These are phyloP conservation scores for Castanopsis chinensis DNA, from an alignment of 306 rosid genomes.

Conservation along the genomic window DNA sequence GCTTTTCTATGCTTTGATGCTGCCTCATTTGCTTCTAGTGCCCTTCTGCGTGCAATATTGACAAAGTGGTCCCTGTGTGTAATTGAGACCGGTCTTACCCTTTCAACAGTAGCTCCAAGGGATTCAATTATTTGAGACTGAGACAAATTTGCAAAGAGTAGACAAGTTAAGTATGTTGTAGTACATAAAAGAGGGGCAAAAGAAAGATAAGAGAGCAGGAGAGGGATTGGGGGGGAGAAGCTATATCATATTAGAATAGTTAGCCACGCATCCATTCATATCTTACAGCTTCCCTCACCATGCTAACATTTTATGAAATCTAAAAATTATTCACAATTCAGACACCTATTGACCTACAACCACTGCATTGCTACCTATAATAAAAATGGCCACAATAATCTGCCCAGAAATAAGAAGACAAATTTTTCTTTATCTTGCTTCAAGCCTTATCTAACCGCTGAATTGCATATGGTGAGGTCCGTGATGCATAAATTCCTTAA, in stretches of 20 bases:
- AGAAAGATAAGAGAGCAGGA: neutral
- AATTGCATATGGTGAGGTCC: too few species aligned
- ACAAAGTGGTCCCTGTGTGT: conserved; percentile 88
- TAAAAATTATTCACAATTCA: too few species aligned
- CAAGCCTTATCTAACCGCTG: too few species aligned
- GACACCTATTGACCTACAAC: too few species aligned
- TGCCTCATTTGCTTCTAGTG: conserved; percentile 69
- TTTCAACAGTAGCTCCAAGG: conserved; percentile 86
- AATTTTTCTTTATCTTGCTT: too few species aligned
- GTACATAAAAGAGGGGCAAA: too few species aligned
- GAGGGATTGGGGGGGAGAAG: neutral
- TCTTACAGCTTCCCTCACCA: neutral
- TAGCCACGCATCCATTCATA: neutral
- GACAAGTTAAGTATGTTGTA: neutral
- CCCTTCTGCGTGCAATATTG: conserved; percentile 78
- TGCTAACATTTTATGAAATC: too few species aligned
- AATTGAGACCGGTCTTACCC: conserved; percentile 90
- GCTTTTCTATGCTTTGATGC: conserved; percentile 33
- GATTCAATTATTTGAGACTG: conserved; percentile 88
- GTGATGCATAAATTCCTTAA: too few species aligned
- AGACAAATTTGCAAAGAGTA: conserved; percentile 3
- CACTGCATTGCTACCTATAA: too few species aligned
- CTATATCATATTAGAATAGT: neutral
- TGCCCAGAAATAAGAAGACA: too few species aligned
- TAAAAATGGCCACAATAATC: too few species aligned